Percentiles rank a stretch among this genome's conserved stretches.
These are phyloP conservation scores for Ormosia emarginata DNA, from an alignment of 306 rosid genomes.

Conservation along the genomic window DNA sequence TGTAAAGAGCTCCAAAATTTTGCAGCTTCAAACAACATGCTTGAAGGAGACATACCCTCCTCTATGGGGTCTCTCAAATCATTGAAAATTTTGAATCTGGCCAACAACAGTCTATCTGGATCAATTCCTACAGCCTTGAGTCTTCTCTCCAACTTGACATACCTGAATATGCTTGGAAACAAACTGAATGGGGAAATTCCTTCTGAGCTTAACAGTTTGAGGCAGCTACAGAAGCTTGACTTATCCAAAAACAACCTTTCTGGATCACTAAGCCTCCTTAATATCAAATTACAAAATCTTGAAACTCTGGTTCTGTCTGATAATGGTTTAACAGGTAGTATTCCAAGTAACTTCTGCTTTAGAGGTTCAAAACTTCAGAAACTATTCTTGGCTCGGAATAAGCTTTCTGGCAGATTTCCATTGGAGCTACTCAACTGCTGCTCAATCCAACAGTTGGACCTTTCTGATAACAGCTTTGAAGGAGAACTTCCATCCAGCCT, in stretches of 20 bases:
- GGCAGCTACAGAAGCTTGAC: slow-evolving; percentile 66
- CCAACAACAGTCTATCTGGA: slow-evolving; percentile 81
- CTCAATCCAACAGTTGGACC: slow-evolving; percentile 80
- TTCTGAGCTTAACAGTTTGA: slow-evolving; percentile 54
- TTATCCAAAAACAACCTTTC: slow-evolving; percentile 75
- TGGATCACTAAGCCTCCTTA: slow-evolving; percentile 55
- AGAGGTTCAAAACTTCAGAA: slow-evolving; percentile 50
- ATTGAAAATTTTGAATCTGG: slow-evolving; percentile 66
- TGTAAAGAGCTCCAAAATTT: slow-evolving; percentile 65
- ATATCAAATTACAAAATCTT: slow-evolving; percentile 44
- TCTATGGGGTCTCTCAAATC: slow-evolving; percentile 58
- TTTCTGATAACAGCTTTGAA: slow-evolving; percentile 67
- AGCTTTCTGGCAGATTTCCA: slow-evolving; percentile 72
- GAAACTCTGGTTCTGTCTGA: slow-evolving; percentile 64
- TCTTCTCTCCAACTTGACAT: slow-evolving; percentile 56
- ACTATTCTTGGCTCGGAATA: slow-evolving; percentile 68
- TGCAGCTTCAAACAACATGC: slow-evolving; percentile 75
- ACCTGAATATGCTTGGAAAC: slow-evolving; percentile 82
- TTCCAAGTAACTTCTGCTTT: slow-evolving; percentile 70
- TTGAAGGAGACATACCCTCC: slow-evolving; percentile 63
- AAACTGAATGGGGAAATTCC: slow-evolving; percentile 71
- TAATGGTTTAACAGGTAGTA: slow-evolving; percentile 66
- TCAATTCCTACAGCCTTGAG: slow-evolving; percentile 61
- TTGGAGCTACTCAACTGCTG: slow-evolving; percentile 59
- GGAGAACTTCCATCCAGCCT: slow-evolving; percentile 70